A percentile compares a stretch with the other conserved stretches of the same genome.
phyloP scores from a whole-genome alignment of 805 yeast genomes.

The Yarrowia sp. region DNA sequence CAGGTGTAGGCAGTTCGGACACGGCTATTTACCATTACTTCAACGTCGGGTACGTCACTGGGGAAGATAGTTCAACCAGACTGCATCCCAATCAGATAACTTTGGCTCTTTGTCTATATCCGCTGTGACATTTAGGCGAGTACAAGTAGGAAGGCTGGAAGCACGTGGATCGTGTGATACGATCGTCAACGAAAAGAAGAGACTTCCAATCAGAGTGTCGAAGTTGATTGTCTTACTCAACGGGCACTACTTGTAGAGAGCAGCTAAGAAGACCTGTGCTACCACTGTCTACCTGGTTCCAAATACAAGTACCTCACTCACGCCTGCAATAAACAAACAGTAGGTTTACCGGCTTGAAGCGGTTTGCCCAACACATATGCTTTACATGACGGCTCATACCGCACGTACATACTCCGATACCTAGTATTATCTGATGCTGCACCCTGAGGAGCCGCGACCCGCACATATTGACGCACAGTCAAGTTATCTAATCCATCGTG shows the following conservation, averaged over 20 bases:
- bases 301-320: not conserved
- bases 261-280: too few species aligned
- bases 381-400: not conserved
- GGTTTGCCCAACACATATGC: not conserved
- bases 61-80: not conserved
- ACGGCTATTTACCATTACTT: too few species aligned
- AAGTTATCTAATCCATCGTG: slow-evolving; percentile 24
- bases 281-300: too few species aligned
- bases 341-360: not conserved
- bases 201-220: too few species aligned
- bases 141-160: not conserved
- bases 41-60: too few species aligned
- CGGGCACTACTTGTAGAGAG: too few species aligned
- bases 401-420: not conserved
- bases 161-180: slow-evolving; percentile 5
- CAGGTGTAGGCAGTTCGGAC: too few species aligned
- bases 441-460: not conserved
- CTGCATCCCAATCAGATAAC: slow-evolving; percentile 29
- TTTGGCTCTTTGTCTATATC: slow-evolving; percentile 3
- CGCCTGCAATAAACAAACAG: not conserved
- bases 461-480: not conserved
- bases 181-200: too few species aligned
- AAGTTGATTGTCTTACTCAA: not conserved
- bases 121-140: not conserved
- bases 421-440: not conserved